These are phyloP conservation scores for Pseudophaeomoniella oleicola DNA, from an alignment of 2,329 filamentous ascomycete genomes.

Conservation along the genomic window DNA sequence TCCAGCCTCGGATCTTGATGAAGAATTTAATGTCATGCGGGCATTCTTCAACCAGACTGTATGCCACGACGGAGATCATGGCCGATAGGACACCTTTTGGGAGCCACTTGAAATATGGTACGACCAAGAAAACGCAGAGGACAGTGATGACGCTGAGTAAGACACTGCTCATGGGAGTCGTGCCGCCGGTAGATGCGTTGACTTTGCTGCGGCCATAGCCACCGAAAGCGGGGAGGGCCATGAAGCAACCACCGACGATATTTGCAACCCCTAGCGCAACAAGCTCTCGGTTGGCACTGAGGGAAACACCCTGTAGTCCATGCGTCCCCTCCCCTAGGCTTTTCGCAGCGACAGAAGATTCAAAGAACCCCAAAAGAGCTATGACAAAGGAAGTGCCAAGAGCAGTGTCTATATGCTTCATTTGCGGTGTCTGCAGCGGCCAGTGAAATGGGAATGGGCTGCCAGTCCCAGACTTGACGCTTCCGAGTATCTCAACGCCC, in stretches of 20 bases:
- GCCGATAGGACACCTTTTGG: constrained; percentile 91
- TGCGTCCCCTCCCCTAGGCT: constrained; percentile 55
- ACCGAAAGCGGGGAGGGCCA: constrained; percentile 84
- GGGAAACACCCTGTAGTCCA: constrained; percentile 60
- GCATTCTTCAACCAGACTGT: constrained; percentile 86
- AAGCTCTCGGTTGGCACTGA: constrained; percentile 86
- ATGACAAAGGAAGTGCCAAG: constrained; percentile 90
- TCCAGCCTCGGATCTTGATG: constrained; percentile 68
- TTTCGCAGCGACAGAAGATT: constrained; percentile 91
- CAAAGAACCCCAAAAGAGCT: constrained; percentile 92
- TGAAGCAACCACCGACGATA: constrained; percentile 79
- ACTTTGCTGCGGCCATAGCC: constrained; percentile 94
- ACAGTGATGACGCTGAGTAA: constrained; percentile 73
- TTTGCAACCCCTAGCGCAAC: constrained; percentile 86
- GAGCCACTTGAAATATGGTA: constrained; percentile 89
- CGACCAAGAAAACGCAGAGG: constrained; percentile 62
- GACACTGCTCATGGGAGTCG: constrained; percentile 85
- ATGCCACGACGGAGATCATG: constrained; percentile 92
- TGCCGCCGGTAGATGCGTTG: constrained; percentile 80
- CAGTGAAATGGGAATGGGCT: constrained; percentile 66
- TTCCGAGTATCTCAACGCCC: constrained; percentile 71
- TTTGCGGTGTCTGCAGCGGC: constrained; percentile 62
- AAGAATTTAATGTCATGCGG: constrained; percentile 90
- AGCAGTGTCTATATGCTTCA: constrained; percentile 70
- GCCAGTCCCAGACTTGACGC: constrained; percentile 61